phyloP scores from a whole-genome alignment of 306 rosid genomes.

The Abrus pulchellus region DNA sequence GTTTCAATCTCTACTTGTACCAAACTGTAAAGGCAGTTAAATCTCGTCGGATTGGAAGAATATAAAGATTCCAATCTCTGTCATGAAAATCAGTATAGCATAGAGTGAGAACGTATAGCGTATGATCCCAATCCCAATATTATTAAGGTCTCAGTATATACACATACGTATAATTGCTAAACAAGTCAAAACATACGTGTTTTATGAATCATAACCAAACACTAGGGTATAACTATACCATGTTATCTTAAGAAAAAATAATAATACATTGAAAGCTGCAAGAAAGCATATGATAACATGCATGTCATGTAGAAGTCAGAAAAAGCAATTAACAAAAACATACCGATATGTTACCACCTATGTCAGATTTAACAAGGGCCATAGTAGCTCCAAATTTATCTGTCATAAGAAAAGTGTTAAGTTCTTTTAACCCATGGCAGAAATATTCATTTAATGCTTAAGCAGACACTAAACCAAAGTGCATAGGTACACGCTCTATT shows the following conservation, averaged over 20 bases:
- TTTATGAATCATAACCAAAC: conserved; percentile 3
- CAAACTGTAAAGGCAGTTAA: conserved; percentile 78
- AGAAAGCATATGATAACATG: conserved; percentile 33
- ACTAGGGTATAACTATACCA: conserved; percentile 10
- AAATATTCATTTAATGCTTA: conserved; percentile 13
- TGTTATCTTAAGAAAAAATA: neutral
- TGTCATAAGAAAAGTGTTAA: conserved; percentile 56
- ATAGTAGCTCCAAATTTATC: conserved; percentile 98
- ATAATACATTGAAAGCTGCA: neutral
- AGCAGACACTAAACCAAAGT: conserved; percentile 15
- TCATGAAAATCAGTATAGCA: conserved; percentile 43
- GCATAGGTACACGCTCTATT: conserved; percentile 22
- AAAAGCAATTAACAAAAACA: conserved; percentile 14
- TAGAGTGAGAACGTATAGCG: conserved; percentile 40
- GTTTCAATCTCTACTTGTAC: conserved; percentile 82
- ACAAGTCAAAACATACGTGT: conserved; percentile 10
- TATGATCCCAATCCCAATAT: conserved; percentile 31
- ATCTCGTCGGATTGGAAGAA: conserved; percentile 61
- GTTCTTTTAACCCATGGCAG: neutral
- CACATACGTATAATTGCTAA: neutral
- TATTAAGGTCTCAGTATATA: neutral
- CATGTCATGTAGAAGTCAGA: conserved; percentile 16
- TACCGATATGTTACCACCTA: conserved; percentile 94
- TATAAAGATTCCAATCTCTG: conserved; percentile 94
- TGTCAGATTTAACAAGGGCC: conserved; percentile 83